Conservation (phyloP, 2,329 filamentous ascomycete genomes). For the Penicillium brasilianum region DNA sequence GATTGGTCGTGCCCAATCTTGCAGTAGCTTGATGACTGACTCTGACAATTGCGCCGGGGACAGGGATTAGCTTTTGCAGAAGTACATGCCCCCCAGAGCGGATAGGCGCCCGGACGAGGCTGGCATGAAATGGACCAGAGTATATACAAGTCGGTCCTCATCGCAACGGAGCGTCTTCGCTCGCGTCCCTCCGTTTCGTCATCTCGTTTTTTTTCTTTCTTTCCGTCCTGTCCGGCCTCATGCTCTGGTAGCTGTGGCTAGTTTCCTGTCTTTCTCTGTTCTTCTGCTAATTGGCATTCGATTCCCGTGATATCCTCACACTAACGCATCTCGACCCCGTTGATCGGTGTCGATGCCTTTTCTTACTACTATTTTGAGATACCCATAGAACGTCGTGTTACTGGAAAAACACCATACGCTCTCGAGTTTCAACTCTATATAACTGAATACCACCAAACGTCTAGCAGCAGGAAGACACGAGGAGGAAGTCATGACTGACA, state of each 20-base stretch:
- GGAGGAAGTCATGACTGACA: constrained; percentile 50
- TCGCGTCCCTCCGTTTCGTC: constrained; percentile 36
- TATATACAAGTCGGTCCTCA: constrained; percentile 29
- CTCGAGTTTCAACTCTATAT: constrained; percentile 21
- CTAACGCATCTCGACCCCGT: constrained; percentile 29
- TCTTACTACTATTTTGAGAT: constrained; percentile 28
- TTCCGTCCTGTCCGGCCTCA: constrained; percentile 29
- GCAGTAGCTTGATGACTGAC: constrained; percentile 38
- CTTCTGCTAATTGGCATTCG: constrained; percentile 9
- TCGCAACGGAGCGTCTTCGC: constrained; percentile 31
- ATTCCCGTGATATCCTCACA: neutral
- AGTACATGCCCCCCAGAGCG: constrained; percentile 23
- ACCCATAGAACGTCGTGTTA: constrained; percentile 32
- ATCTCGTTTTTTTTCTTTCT: constrained; percentile 24
- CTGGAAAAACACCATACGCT: constrained; percentile 14
- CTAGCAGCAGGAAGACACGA: constrained; percentile 20
- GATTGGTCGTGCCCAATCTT: constrained; percentile 35
- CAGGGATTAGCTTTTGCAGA: constrained; percentile 21
- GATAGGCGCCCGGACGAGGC: constrained; percentile 18
- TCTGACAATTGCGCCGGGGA: neutral
- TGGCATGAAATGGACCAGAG: neutral
- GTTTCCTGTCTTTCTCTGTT: constrained; percentile 31
- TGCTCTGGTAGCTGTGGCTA: constrained; percentile 43
- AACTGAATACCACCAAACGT: constrained; percentile 34
- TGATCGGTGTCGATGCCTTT: constrained; percentile 41